Base-by-base conservation (phyloP, 129 eudicot genomes). In the Lactuca sativa region DNA sequence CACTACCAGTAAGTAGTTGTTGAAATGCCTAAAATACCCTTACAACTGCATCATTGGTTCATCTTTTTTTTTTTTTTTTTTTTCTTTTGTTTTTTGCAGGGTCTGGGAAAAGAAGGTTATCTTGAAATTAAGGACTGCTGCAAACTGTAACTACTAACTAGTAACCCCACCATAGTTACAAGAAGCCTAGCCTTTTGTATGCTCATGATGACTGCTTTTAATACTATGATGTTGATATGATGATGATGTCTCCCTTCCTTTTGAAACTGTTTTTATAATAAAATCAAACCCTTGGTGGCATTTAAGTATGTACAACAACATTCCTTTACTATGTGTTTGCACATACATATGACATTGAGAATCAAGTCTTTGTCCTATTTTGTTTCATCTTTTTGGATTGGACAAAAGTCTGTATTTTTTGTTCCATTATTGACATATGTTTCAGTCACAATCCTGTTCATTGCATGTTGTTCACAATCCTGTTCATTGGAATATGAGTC, bases 1-100 rank as follows among this genome's bases (percentile, higher is more conserved):
- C 34, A 80, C 74, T 57, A 84, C 95, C 86, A 81, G 83, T 41
- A 41, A 38, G 21, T 56, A 21, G 21, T 21, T 57, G 21, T 30
- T 21, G 9, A 56, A 55, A 17, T 53, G 48, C 62, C 73, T 54
- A 54, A 54, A 36, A 54, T 68, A 56, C 74, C 54, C 64, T 40
- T 8, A 41, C 48, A 3, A 41, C 48, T 41, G 9, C 3, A 41
- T 34, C 9, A 43, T 43, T 57, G 18, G 3, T 9, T 69, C 57
- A n/a, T 37, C 33, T 59, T 33, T 2, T 59, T 64, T 9, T 6
- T 64, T 43, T 59, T 6, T 59, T 47, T 66, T 18, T 18, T 6
- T 64, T 43, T 59, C 5, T 59, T 47, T 66, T 76, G 52, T 44
- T 4, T 4, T 34, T 76, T 76, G 34, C 70, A 76, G 75, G 70